Conservation (phyloP, 2,329 filamentous ascomycete genomes). For the Aspergillus tubingensis region DNA sequence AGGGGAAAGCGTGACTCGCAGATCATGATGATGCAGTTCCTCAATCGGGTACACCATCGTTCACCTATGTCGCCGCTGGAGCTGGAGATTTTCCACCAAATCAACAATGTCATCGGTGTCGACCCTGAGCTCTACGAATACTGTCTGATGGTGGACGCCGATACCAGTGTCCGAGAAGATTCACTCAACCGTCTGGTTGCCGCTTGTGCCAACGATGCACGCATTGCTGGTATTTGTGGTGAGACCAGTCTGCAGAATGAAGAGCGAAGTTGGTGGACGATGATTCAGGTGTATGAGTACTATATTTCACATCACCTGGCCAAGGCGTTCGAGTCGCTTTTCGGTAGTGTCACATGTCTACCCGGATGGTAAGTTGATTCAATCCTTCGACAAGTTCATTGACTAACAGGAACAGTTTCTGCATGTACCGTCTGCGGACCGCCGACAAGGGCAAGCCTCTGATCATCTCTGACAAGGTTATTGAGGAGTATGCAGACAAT, state of each 20-base stretch:
- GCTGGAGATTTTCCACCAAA: slow-evolving; percentile 97
- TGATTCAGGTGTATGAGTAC: slow-evolving; percentile 99
- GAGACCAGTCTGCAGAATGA: slow-evolving; percentile 97
- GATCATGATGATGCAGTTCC: slow-evolving; percentile 92
- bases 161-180: slow-evolving; percentile 91
- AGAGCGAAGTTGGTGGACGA: slow-evolving; percentile 95
- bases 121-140: slow-evolving; percentile 98
- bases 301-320: slow-evolving; percentile 97
- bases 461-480: slow-evolving; percentile 86
- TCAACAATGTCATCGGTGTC: slow-evolving; percentile 98
- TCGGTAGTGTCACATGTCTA: slow-evolving; percentile 97
- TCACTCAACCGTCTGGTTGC: slow-evolving; percentile 90
- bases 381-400: background rate
- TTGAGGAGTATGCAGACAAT: slow-evolving; percentile 84
- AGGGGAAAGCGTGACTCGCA: slow-evolving; percentile 98
- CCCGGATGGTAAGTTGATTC: slow-evolving; percentile 81
- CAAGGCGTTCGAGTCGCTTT: slow-evolving; percentile 96
- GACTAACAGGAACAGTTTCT: slow-evolving; percentile 68
- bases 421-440: slow-evolving; percentile 95
- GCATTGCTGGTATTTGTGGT: slow-evolving; percentile 96
- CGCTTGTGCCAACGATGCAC: slow-evolving; percentile 87
- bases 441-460: slow-evolving; percentile 91
- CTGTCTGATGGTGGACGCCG: slow-evolving; percentile 94
- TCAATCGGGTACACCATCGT: slow-evolving; percentile 95
- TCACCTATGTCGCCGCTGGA: slow-evolving; percentile 94